Conservation (phyloP, 2,329 filamentous ascomycete genomes). For the Aspergillus clavatus region DNA sequence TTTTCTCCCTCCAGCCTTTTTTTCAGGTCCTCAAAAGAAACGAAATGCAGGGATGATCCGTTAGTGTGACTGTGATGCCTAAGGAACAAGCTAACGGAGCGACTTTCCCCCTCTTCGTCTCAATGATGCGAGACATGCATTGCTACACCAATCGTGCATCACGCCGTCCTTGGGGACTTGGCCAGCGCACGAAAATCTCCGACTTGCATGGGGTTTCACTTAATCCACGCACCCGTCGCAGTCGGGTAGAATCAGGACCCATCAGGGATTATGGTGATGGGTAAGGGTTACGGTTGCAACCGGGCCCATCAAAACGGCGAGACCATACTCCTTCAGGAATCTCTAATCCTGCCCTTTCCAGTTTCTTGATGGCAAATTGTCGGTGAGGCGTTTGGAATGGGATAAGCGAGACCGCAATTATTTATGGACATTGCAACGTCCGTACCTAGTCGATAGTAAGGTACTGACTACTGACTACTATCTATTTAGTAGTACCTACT, state of each 20-base stretch:
- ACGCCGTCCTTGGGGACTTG: conserved; percentile 4
- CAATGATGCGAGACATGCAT: conserved; percentile 13
- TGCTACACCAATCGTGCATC: conserved; percentile 2
- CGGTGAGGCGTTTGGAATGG: not conserved
- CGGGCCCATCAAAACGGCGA: too few relatives aligned
- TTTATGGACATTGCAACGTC: too few relatives aligned
- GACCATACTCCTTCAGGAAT: too few relatives aligned
- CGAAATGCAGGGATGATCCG: not conserved
- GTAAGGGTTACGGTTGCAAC: too few relatives aligned
- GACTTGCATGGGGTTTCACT: conserved; percentile 14
- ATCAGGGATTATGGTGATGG: too few relatives aligned
- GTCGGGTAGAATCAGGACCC: too few relatives aligned
- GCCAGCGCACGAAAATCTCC: conserved; percentile 11
- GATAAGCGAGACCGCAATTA: not conserved
- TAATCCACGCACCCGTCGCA: too few relatives aligned
- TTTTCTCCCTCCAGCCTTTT: too few relatives aligned
- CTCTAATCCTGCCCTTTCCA: too few relatives aligned
- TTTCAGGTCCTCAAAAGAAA: not conserved
- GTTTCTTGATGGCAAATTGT: not conserved
- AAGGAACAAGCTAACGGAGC: not conserved
- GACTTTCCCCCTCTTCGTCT: not conserved
- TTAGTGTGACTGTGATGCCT: not conserved
- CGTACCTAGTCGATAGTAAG: too few relatives aligned
- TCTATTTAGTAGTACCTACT: too few relatives aligned
- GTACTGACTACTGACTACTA: too few relatives aligned